Evolutionary conservation across 2,329 filamentous ascomycete genomes (phyloP).

Genomic region (Helotiales sp.): DNA sequence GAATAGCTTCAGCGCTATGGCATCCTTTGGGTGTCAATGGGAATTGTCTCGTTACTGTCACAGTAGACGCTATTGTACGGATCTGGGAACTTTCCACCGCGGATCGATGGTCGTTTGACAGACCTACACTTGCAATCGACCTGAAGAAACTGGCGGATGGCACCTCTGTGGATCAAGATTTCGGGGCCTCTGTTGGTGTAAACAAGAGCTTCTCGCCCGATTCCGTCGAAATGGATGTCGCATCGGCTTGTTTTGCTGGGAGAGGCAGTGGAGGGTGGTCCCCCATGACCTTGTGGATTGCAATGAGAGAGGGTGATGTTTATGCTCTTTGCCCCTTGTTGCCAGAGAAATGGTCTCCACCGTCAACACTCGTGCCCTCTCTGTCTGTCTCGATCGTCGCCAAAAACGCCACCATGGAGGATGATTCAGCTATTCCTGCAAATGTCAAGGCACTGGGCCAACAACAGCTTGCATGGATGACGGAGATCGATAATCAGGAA

Average conservation of each 20-base stretch:
- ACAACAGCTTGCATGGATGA: constrained; percentile 71
- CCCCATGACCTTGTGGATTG: constrained; percentile 94
- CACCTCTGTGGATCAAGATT: constrained; percentile 79
- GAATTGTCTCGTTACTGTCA: constrained; percentile 84
- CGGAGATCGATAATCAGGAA: constrained; percentile 67
- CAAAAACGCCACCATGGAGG: constrained; percentile 67
- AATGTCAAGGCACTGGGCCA: constrained; percentile 62
- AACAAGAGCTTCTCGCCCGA: constrained; percentile 88
- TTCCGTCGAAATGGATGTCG: constrained; percentile 90
- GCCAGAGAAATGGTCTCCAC: constrained; percentile 83
- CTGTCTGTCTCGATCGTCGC: constrained; percentile 83
- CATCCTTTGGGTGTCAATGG: constrained; percentile 87
- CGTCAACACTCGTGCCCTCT: constrained; percentile 77
- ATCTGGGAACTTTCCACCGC: constrained; percentile 88
- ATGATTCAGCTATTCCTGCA: constrained; percentile 59
- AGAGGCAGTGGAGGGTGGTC: constrained; percentile 82
- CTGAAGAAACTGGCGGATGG: constrained; percentile 88
- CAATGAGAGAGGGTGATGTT: constrained; percentile 92
- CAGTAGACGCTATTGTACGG: constrained; percentile 83
- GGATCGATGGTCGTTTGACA: constrained; percentile 86
- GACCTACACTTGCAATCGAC: constrained; percentile 82
- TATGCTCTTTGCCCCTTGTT: constrained; percentile 92
- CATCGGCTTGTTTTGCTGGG: constrained; percentile 78
- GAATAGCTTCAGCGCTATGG: constrained; percentile 84
- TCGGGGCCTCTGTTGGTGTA: constrained; percentile 74